Base-by-base conservation (phyloP, 2,329 filamentous ascomycete species). In the Camillea tinctor region DNA sequence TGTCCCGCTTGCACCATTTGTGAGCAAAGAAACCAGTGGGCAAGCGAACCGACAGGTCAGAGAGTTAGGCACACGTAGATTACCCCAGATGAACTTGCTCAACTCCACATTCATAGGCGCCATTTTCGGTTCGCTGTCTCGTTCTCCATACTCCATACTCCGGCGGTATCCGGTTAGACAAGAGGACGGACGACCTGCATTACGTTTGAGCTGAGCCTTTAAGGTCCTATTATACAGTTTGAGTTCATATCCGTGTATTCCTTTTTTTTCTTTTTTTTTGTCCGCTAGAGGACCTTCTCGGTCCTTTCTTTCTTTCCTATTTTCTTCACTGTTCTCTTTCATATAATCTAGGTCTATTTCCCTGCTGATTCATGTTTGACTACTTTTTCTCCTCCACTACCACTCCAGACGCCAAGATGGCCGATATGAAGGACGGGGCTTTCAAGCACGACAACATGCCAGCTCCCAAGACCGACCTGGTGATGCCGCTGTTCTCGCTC, bases 401-500 rank as follows among this genome's bases (percentile, higher is more conserved):
- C 36, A 22, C 13, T 50, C n/a, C 2, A 54, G 21, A 48, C 9
- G 20, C 51, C 62, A 71, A 66, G 49, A 80, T 77, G 76, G 75
- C 76, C 56, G 73, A 78, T 58, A 76, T 78, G 66, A 73, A 74
- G 48, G 76, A 76, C 60, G 81, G 85, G 59, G 74, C 74, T 64
- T 89, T 89, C 69, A 75, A 76, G 64, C 85, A 87, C 70, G 75
- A 85, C 69, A 86, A 83, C 71, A 87, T 82, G 66, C 72, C 71
- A 30, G 66, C 78, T 2, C 79, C 81, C 48, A 67, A 75, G 57
- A 73, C 78, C 24, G 80, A 81, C 58, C 77, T 82, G 51, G 81
- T 91, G 60, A 72, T 91, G 71, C 81, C 84, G 36, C 81, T 90
- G 60, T 89, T 91, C 76, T 90, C 88, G 5, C 79, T 91, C 55